Evolutionary conservation across 2,329 filamentous ascomycete genomes (phyloP).

Genomic region (Grosmannia huntii): DNA sequence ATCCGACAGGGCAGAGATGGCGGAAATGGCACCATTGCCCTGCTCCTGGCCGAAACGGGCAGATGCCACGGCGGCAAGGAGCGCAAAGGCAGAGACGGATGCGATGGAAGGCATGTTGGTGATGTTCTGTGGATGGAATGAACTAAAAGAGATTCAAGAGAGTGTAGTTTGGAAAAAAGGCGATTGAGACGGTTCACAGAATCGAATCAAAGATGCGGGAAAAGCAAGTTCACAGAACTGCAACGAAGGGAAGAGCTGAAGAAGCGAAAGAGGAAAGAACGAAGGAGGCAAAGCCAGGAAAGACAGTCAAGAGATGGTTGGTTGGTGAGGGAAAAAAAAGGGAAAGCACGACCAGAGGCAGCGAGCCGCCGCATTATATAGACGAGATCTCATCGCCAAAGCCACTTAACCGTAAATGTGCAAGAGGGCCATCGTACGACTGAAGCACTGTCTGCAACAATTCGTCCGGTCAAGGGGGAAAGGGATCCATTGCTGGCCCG

Average conservation of each 20-base stretch:
- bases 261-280: constrained; percentile 4
- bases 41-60: constrained; percentile 53
- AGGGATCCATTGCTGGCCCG: background rate
- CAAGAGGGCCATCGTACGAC: no score
- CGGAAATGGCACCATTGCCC: constrained; percentile 32
- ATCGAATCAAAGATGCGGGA: constrained; percentile 1
- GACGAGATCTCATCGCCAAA: background rate
- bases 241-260: constrained; percentile 4
- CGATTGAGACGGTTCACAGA: constrained; percentile 7
- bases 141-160: background rate
- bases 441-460: background rate
- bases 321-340: constrained; percentile 2
- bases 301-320: constrained; percentile 3
- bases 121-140: background rate
- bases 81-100: constrained; percentile 21
- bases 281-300: constrained; percentile 4
- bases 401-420: no score
- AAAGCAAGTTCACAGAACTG: constrained; percentile 12
- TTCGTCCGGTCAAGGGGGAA: background rate
- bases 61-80: constrained; percentile 17
- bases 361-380: background rate
- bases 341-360: background rate
- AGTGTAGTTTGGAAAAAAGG: background rate
- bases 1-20: constrained; percentile 36
- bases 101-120: constrained; percentile 20